Percentiles rank a stretch among this genome's conserved stretches.
These are phyloP conservation scores for Lachnellula subtilissima DNA, from an alignment of 2,329 filamentous ascomycete genomes.

Conservation along the genomic window DNA sequence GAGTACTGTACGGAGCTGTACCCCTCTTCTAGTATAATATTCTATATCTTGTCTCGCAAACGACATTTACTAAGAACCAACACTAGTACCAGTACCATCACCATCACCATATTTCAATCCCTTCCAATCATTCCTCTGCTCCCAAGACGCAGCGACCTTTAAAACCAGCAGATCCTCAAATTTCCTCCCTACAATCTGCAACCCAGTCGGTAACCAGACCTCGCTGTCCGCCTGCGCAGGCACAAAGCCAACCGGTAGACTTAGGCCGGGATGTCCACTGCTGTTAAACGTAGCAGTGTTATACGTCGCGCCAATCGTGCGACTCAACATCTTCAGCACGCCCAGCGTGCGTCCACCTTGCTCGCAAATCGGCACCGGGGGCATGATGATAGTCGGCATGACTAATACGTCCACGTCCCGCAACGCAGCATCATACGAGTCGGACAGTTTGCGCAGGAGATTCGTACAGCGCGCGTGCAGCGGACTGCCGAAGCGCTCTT, in stretches of 20 bases:
- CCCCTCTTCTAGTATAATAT: neutral
- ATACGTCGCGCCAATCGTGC: conserved; percentile 47
- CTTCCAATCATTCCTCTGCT: conserved; percentile 42
- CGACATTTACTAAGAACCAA: too few species aligned
- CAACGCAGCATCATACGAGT: conserved; percentile 41
- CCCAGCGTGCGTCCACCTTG: conserved; percentile 12
- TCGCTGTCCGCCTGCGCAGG: conserved; percentile 35
- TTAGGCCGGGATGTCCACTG: conserved; percentile 51
- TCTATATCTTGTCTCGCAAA: too few species aligned
- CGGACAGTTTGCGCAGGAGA: conserved; percentile 42
- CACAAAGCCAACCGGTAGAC: conserved; percentile 46
- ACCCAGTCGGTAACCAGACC: conserved; percentile 44
- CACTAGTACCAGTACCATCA: too few species aligned
- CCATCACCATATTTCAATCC: conserved; percentile 5
- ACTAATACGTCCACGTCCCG: conserved; percentile 40
- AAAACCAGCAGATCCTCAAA: conserved; percentile 47
- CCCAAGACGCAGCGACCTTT: conserved; percentile 42
- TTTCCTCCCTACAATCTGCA: conserved; percentile 50
- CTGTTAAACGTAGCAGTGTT: conserved; percentile 55
- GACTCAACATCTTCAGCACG: conserved; percentile 15
- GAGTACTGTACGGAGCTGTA: too few species aligned
- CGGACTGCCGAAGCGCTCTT: conserved; percentile 38
- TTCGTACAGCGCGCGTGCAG: conserved; percentile 49
- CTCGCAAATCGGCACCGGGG: conserved; percentile 40
- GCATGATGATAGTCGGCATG: conserved; percentile 42